Evolutionary conservation across 768 basidiomycete species (phyloP), one percentile per base, ranked within the genome.

Genomic region (Suillus subluteus): DNA sequence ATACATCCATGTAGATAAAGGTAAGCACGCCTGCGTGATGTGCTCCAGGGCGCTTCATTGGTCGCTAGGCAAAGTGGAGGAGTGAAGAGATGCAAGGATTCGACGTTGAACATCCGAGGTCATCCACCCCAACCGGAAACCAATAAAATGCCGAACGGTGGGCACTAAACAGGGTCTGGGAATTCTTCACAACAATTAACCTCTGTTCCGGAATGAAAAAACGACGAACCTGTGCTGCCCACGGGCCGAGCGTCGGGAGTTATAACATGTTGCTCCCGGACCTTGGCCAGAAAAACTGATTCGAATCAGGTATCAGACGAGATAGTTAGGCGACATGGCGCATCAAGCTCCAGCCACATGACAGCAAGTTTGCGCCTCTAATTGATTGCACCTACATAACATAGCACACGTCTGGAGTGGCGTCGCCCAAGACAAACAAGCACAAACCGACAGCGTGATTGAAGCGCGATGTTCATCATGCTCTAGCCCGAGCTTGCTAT

Each of bases 331-430:
- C 1, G 40, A 7, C 18, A 18, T 16, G 52, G 52, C 52, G 52
- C 58, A 41, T 61, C 38, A 59, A 8, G 13, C 55, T 52, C 50
- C 15, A 54, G 52, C 55, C 58, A 59, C 38, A 23, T 59, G 35
- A 58, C 37, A 23, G 38, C 23, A 5, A 16, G 9, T 8, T n/a
- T 23, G 23, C 38, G 38, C 58, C 58, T 41, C 58, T n/a, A 7
- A 23, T 15, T 40, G 58, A 59, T 59, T 38, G 40, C 40, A 26
- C 23, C 23, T 26, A 26, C 40, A 40, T 37, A 37, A 9, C 8
- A 37, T 41, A 26, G 26, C 2, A 6, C 3, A 41, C 16, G 26
- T 16, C 12, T 8, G 16, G 37, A 38, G 56, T 58, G 56, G 56
- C 56, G 56, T 16, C 9, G 2, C 0, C 26, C 15, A 23, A 58